Percentiles rank a stretch among this genome's conserved stretches.
phyloP scores from a whole-genome alignment of 768 basidiomycete species.

The Amanita rubescens region DNA sequence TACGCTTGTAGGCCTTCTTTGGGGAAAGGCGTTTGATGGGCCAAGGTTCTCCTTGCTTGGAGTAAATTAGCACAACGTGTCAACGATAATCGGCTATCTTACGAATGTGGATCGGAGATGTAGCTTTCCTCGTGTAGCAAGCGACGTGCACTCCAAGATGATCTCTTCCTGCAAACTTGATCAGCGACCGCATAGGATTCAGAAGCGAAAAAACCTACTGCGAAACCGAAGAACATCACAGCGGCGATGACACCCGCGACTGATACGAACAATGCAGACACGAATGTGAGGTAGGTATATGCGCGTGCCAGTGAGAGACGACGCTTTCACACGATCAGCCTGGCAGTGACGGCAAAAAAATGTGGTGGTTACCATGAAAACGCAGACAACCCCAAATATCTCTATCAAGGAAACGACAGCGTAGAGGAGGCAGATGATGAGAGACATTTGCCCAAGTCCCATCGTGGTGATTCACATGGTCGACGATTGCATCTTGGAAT shows the following conservation, averaged over 20 bases:
- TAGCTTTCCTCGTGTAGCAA: conserved; percentile 26
- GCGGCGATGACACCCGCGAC: conserved; percentile 28
- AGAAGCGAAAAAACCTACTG: conserved; percentile 20
- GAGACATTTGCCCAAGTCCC: conserved; percentile 26
- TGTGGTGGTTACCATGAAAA: conserved; percentile 15
- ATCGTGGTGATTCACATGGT: conserved; percentile 23
- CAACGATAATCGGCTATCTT: conserved; percentile 1
- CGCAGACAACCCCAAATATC: background rate
- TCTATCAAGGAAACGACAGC: conserved; percentile 3
- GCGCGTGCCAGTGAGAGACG: conserved; percentile 17
- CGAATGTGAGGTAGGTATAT: conserved; percentile 18
- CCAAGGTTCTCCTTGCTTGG: conserved; percentile 26
- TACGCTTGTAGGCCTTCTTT: conserved; percentile 28
- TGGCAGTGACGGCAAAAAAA: background rate
- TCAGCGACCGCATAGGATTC: background rate
- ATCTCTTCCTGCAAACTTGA: conserved; percentile 26
- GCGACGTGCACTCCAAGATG: conserved; percentile 27
- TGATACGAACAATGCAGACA: conserved; percentile 28
- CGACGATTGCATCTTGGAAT: conserved; percentile 28
- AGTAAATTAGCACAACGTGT: background rate
- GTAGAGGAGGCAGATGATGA: conserved; percentile 27
- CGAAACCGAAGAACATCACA: conserved; percentile 30
- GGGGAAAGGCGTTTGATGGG: conserved; percentile 19
- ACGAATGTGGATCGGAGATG: conserved; percentile 33
- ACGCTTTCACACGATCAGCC: conserved; percentile 13